Evolutionary conservation across 768 basidiomycete species (phyloP).

Genomic region (Termitomyces sp.): DNA sequence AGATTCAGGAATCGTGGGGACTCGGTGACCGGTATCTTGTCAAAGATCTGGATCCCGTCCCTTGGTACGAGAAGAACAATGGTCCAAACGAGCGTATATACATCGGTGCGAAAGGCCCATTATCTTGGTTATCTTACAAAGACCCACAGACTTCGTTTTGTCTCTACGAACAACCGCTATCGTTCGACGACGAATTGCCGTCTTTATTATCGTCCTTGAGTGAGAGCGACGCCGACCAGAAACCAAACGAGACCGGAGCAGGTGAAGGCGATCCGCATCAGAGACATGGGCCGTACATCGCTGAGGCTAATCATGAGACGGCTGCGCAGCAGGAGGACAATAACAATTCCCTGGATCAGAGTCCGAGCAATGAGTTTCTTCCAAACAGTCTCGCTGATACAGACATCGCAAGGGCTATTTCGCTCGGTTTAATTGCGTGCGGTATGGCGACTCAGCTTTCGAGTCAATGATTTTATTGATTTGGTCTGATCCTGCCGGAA

Average conservation of each 20-base stretch:
- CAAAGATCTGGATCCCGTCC: slow-evolving; percentile 10
- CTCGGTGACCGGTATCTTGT: slow-evolving; percentile 7
- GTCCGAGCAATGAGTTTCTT: slow-evolving; percentile 11
- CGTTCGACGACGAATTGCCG: background rate
- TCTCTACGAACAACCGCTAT: background rate
- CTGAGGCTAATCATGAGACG: slow-evolving; percentile 14
- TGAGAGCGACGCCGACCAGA: background rate
- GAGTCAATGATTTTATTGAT: background rate
- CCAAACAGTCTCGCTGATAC: slow-evolving; percentile 17
- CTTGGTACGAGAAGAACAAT: slow-evolving; percentile 7
- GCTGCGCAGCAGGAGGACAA: slow-evolving; percentile 15
- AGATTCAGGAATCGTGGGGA: slow-evolving; percentile 24
- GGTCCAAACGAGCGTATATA: slow-evolving; percentile 10
- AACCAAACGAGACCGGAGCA: background rate
- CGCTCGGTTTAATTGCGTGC: slow-evolving; percentile 16
- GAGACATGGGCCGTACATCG: slow-evolving; percentile 1
- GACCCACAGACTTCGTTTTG: background rate
- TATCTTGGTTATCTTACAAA: background rate
- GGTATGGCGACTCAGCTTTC: slow-evolving; percentile 14
- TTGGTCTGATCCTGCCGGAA: background rate
- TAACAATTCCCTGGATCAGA: slow-evolving; percentile 10
- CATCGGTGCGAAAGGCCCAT: slow-evolving; percentile 10
- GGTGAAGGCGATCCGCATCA: slow-evolving; percentile 16
- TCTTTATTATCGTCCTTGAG: slow-evolving; percentile 10
- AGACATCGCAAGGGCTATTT: slow-evolving; percentile 21